Base-by-base conservation (phyloP, 2,329 filamentous ascomycete species). In the Waltergamsia citrina region DNA sequence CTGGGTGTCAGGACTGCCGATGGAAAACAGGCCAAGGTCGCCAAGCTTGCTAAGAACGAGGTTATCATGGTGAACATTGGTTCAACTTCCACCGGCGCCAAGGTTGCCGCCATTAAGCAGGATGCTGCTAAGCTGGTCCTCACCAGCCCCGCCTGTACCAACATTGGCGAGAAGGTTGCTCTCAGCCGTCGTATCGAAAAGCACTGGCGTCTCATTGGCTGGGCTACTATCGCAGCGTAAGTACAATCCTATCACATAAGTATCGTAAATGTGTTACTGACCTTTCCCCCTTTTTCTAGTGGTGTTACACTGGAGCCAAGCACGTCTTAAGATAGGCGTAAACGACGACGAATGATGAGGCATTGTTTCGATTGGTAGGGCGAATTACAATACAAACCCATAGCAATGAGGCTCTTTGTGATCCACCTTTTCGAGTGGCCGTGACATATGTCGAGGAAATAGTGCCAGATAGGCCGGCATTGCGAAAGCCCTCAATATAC, bases 11-110 rank as follows among this genome's bases (percentile, higher is more conserved):
- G 93, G 68, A 94, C 92, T 30, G 87, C 90, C 42, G 92, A 98
- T 49, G 92, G 92, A 58, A 98, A 98, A 73, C 92, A 96, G 66
- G 90, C 90, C 54, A 98, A 98, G 81, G 92, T 98, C 46, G 87
- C 88, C 50, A 98, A 98, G 71, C 73, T 98, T 45, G 72, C 87
- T 38, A 98, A 96, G 79, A 95, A 94, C 65, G 92, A 98, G 63
- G 87, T 96, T 52, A 81, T 98, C 63, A 96, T 98, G 92, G 92
- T 98, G 46, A 98, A 98, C 71, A 98, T 98, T 56, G 92, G 92
- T 41, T 94, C 86, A 24, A 96, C 90, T 8, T 93, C 92, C 30
- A 95, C 90, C 11, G 92, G 92, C 62, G 92, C 92, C 47, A 98
- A 96, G 77, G 86, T 98, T 35, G 77, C 92, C 38, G 90, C 86